Evolutionary conservation across 768 basidiomycete genomes (phyloP).

Genomic region (Mrakia frigida): DNA sequence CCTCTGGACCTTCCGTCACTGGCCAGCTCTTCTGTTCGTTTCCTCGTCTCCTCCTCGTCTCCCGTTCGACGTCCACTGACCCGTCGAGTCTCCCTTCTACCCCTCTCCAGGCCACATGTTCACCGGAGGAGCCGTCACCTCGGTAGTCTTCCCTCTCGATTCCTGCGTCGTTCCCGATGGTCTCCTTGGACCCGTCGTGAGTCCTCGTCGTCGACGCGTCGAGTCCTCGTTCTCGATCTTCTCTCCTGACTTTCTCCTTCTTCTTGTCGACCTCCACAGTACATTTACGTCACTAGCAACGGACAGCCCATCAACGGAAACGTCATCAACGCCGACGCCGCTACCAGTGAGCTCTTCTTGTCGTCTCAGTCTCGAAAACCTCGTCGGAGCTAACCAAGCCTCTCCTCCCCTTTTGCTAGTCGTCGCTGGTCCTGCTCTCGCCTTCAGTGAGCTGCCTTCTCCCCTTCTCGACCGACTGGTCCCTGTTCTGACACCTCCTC

Average conservation of each 20-base stretch:
- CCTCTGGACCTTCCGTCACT: background rate
- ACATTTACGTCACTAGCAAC: conserved; percentile 11
- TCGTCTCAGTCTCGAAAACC: background rate
- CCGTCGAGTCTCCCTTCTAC: background rate
- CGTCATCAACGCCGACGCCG: background rate
- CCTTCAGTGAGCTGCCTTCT: conserved; percentile 15
- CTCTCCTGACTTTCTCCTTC: background rate
- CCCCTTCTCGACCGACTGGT: background rate
- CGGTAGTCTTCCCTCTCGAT: conserved; percentile 33
- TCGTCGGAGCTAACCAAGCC: background rate
- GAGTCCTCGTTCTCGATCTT: background rate
- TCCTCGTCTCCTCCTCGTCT: background rate
- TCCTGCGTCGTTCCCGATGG: conserved; percentile 36
- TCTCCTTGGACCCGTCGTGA: conserved; percentile 25
- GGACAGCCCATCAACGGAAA: conserved; percentile 15
- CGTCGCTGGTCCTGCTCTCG: background rate
- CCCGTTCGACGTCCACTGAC: background rate
- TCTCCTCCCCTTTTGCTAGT: background rate
- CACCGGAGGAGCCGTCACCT: conserved; percentile 34
- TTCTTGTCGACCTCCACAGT: background rate
- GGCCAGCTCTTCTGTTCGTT: conserved; percentile 9
- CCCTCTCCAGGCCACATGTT: conserved; percentile 35
- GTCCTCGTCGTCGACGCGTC: background rate
- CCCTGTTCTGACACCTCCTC: background rate
- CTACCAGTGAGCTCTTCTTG: background rate